These are phyloP conservation scores for Niebla homalea DNA, from an alignment of 495 filamentous ascomycete genomes.

Conservation along the genomic window DNA sequence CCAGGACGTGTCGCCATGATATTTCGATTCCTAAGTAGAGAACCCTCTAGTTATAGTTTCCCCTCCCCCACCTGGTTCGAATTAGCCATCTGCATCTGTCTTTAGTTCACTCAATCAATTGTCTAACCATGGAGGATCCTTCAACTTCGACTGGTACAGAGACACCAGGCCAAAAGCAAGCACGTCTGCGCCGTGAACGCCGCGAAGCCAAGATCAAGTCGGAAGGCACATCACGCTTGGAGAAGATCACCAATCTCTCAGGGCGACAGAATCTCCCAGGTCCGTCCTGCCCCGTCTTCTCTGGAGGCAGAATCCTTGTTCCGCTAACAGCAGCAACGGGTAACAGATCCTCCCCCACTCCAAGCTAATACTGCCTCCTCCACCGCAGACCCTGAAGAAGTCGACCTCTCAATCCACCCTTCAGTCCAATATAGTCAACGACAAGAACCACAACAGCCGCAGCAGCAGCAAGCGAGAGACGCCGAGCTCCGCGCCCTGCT, in stretches of 20 bases:
- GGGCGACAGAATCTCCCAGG: conserved; percentile 44
- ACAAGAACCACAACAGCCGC: not conserved
- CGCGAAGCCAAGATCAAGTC: conserved; percentile 82
- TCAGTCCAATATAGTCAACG: conserved; percentile 21
- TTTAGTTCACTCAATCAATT: too few species aligned
- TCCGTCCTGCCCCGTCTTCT: conserved; percentile 13
- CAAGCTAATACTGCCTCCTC: conserved; percentile 3
- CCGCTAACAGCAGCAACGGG: conserved; percentile 22
- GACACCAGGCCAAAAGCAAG: conserved; percentile 52
- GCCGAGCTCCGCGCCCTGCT: conserved; percentile 30
- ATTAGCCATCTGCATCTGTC: too few species aligned
- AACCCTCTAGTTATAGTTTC: too few species aligned
- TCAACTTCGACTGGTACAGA: conserved; percentile 16
- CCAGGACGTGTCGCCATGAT: too few species aligned
- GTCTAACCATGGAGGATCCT: too few species aligned
- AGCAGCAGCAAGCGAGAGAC: conserved; percentile 4
- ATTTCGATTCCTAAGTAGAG: too few species aligned
- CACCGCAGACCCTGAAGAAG: conserved; percentile 54
- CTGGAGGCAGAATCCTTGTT: conserved; percentile 1
- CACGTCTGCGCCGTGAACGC: conserved; percentile 75
- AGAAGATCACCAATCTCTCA: conserved; percentile 69
- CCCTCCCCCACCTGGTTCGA: too few species aligned
- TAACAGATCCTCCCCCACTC: conserved; percentile 20
- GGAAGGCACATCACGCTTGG: conserved; percentile 63
- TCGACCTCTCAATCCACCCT: conserved; percentile 57